phyloP scores from a whole-genome alignment of 2,329 filamentous ascomycete species.

The Fusarium bactridioides region DNA sequence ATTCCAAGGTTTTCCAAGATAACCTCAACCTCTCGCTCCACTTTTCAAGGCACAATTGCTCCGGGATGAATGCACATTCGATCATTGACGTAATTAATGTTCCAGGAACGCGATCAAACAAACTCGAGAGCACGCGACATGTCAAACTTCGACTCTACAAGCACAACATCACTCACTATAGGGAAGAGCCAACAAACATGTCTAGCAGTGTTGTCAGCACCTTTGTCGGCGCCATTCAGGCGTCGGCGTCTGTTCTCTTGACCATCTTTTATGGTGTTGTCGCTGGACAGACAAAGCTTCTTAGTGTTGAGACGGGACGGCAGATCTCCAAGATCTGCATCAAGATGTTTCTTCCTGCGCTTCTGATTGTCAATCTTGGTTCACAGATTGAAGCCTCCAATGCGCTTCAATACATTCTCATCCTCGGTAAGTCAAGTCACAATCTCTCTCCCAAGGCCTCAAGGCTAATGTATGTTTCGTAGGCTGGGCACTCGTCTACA shows the following conservation, averaged over 20 bases:
- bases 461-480: background rate
- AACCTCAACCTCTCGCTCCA: conserved; percentile 13
- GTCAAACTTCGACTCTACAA: background rate
- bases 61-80: background rate
- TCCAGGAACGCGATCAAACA: background rate
- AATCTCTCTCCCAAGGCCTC: background rate
- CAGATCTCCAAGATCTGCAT: conserved; percentile 29
- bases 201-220: conserved; percentile 17
- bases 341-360: conserved; percentile 29
- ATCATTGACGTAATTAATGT: conserved; percentile 24
- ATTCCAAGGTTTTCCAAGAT: background rate
- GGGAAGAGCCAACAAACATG: background rate
- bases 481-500: conserved; percentile 26
- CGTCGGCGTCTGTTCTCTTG: conserved; percentile 27
- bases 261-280: conserved; percentile 28
- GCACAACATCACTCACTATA: background rate
- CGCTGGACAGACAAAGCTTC: conserved; percentile 19
- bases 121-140: background rate
- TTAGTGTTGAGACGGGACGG: conserved; percentile 24
- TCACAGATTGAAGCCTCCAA: conserved; percentile 20
- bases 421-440: background rate
- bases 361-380: conserved; percentile 25
- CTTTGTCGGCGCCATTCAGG: conserved; percentile 29
- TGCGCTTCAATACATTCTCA: conserved; percentile 9
- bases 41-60: conserved; percentile 22